Percentiles rank a stretch among this genome's conserved stretches.
Conservation (phyloP, 2,329 filamentous ascomycete genomes). For the Exophiala calicioides region DNA sequence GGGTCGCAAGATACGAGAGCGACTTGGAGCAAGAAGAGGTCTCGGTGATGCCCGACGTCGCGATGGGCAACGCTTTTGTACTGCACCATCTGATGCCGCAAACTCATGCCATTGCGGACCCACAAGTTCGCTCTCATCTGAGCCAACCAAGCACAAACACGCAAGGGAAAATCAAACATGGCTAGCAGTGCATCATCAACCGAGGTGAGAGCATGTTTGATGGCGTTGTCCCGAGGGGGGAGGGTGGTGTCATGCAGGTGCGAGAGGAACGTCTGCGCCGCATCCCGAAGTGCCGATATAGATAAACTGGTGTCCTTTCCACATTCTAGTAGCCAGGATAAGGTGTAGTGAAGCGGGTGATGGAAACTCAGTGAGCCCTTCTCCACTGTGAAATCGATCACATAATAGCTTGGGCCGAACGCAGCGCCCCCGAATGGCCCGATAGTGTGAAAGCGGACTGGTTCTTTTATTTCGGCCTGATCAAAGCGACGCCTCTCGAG, state of each 20-base stretch:
- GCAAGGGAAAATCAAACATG: slow-evolving; percentile 87
- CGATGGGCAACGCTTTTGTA: slow-evolving; percentile 87
- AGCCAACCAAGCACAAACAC: slow-evolving; percentile 92
- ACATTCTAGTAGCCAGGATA: slow-evolving; percentile 94
- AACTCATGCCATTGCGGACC: slow-evolving; percentile 95
- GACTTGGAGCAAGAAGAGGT: slow-evolving; percentile 90
- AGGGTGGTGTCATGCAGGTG: slow-evolving; percentile 24
- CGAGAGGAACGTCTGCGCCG: slow-evolving; percentile 61
- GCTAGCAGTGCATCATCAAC: slow-evolving; percentile 81
- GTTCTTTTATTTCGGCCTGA: slow-evolving; percentile 83
- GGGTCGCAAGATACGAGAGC: slow-evolving; percentile 85
- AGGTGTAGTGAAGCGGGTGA: slow-evolving; percentile 90
- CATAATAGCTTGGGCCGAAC: slow-evolving; percentile 43
- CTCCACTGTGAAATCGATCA: slow-evolving; percentile 87
- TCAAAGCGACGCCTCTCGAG: slow-evolving; percentile 84
- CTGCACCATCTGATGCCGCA: slow-evolving; percentile 90
- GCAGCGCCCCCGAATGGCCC: slow-evolving; percentile 19
- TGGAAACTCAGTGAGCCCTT: slow-evolving; percentile 94
- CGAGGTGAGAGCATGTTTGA: slow-evolving; percentile 28
- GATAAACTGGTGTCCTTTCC: slow-evolving; percentile 56
- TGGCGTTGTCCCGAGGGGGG: slow-evolving; percentile 15
- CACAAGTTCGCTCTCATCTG: slow-evolving; percentile 99
- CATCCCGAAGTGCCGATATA: slow-evolving; percentile 65
- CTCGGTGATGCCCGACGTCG: slow-evolving; percentile 90
- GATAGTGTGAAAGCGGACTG: slow-evolving; percentile 77